Percentiles rank a stretch among this genome's conserved stretches.
Conservation (phyloP, 805 yeast species). For the Kurtzmaniella cleridarum region DNA sequence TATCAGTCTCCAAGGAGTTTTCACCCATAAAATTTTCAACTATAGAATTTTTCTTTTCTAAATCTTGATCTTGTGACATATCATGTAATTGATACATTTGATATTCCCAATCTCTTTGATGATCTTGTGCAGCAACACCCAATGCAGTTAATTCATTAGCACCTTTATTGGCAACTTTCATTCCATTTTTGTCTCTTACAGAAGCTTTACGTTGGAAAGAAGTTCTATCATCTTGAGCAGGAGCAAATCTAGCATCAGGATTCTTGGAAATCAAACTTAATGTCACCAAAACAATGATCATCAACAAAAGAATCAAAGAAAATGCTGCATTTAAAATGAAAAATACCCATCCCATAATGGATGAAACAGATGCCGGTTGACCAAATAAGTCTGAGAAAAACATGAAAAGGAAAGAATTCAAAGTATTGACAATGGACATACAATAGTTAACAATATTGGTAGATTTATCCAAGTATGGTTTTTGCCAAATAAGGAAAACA, state of each 20-base stretch:
- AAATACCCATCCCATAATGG: conserved; percentile 90
- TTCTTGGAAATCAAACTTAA: conserved; percentile 68
- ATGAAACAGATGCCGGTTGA: conserved; percentile 71
- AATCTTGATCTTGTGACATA: conserved; percentile 5
- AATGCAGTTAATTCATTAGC: conserved; percentile 60
- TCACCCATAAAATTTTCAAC: conserved; percentile 5
- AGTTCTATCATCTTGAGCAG: conserved; percentile 87
- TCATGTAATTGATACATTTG: conserved; percentile 51
- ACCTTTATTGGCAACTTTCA: conserved; percentile 17
- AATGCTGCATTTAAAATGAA: conserved; percentile 87
- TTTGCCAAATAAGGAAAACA: conserved; percentile 52
- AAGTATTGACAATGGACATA: conserved; percentile 63
- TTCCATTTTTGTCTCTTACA: conserved; percentile 21
- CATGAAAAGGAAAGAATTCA: conserved; percentile 79
- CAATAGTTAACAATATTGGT: conserved; percentile 74
- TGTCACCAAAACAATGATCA: conserved; percentile 62
- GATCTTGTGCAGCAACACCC: conserved; percentile 80
- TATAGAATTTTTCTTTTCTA: no score
- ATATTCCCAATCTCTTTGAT: conserved; percentile 66
- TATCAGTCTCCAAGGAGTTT: conserved; percentile 8
- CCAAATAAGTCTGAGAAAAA: conserved; percentile 83
- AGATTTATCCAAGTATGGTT: conserved; percentile 78
- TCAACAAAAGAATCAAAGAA: conserved; percentile 63
- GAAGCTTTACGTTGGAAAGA: conserved; percentile 63
- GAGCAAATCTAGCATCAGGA: conserved; percentile 84